Evolutionary conservation across 345 rosid genomes (phyloP), one percentile per base, ranked within the genome.

Genomic region (Excoecaria agallocha): DNA sequence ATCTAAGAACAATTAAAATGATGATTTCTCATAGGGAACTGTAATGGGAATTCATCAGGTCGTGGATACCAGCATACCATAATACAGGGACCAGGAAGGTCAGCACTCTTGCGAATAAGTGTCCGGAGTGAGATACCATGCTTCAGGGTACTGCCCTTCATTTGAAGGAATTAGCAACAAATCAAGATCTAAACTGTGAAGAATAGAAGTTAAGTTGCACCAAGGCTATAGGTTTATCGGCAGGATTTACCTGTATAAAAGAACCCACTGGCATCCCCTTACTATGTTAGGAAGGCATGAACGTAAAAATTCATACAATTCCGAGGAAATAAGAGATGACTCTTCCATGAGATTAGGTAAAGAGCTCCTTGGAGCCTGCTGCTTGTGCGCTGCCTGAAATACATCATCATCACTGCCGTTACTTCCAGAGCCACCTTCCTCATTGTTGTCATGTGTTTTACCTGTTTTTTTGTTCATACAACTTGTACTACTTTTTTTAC

Each of bases 121-220:
- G 99, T 95, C 59, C 93, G 99, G 10, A 95, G 91, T 71, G 98
- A 92, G 76, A 91, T 95, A 38, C 98, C 99, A 87, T 95, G 94
- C 84, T 88, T 95, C 83, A 86, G 82, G 78, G 98, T 91, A 82
- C 99, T 93, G 98, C 97, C 97, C 97, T 95, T 92, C 93, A 92
- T 82, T 88, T 70, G 70, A 89, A 82, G 77, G 66, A 83, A 79
- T 69, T 50, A 80, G 81, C 49, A 75, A 43, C 74, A 69, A 82
- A 83, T 80, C 67, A 82, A 85, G 76, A 79, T 73, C 55, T 24
- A 74, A 72, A 66, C 30, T 13, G 30, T 30, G 59, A 70, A 60
- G 38, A 68, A 35, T 38, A 72, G 3, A 74, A 73, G 5, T 46
- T 38, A 57, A 66, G 46, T 54, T 30, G 22, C 56, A 62, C 20